Conservation (phyloP, 371 early-diverging fungal genomes). For the Nematocida sp. region DNA sequence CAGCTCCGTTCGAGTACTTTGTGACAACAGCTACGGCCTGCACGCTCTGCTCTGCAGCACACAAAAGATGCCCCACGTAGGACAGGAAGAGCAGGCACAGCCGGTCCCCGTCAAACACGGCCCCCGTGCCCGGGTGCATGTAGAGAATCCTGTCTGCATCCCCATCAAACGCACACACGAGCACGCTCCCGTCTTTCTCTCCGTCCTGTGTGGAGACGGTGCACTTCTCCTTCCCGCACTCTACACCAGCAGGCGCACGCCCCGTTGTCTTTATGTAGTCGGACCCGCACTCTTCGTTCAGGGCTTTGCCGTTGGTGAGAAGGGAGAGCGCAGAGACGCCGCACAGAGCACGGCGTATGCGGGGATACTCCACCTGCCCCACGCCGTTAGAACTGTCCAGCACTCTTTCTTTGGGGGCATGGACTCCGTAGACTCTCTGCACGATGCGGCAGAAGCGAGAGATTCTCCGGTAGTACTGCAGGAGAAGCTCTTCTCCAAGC, state of each 20-base stretch:
- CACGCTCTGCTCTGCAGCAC: not conserved
- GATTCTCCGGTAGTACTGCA: constrained; percentile 6
- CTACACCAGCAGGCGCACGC: constrained; percentile 67
- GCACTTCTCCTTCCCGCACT: not conserved
- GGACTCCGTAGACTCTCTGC: constrained; percentile 25
- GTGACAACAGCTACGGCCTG: constrained; percentile 56
- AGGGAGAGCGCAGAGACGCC: not conserved
- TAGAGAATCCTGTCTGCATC: constrained; percentile 96
- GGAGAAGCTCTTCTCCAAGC: not conserved
- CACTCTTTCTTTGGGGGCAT: not conserved
- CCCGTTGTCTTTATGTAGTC: constrained; percentile 87
- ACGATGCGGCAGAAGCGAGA: not conserved
- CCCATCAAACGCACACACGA: constrained; percentile 76
- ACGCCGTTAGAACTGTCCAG: constrained; percentile 53
- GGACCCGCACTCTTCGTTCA: constrained; percentile 73
- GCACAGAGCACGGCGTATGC: not conserved
- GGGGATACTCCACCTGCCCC: not conserved
- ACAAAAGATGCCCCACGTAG: constrained; percentile 47
- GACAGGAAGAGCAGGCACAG: constrained; percentile 52
- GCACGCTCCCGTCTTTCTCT: constrained; percentile 62
- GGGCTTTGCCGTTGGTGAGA: constrained; percentile 16
- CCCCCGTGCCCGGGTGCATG: constrained; percentile 68
- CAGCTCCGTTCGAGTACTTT: constrained; percentile 59
- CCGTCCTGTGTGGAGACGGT: constrained; percentile 28
- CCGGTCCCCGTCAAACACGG: constrained; percentile 61